These are phyloP conservation scores for Ophiostoma australiae DNA, from an alignment of 2,329 filamentous ascomycete genomes.

Conservation along the genomic window DNA sequence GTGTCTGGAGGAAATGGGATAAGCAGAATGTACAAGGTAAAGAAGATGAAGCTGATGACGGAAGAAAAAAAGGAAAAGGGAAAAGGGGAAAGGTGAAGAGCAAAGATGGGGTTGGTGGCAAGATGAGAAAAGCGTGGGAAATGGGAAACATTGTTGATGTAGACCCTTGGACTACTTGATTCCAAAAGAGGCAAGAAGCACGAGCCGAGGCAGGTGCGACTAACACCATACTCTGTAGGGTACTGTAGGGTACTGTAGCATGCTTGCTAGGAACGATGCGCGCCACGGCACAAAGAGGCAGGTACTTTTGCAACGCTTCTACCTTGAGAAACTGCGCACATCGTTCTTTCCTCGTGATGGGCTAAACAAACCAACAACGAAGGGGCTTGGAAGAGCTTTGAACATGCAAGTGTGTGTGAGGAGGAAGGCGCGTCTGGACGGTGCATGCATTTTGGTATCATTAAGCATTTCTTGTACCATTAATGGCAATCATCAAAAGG, in stretches of 20 bases:
- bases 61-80: background rate
- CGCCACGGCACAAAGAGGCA: background rate
- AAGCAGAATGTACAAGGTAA: background rate
- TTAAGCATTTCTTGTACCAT: background rate
- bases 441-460: background rate
- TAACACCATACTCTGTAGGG: background rate
- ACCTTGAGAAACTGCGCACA: background rate
- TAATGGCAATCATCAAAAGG: background rate
- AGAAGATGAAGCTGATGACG: background rate
- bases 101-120: background rate
- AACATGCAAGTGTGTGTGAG: background rate
- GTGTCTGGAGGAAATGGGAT: background rate
- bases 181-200: background rate
- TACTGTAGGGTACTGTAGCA: background rate
- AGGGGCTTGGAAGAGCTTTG: background rate
- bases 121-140: background rate
- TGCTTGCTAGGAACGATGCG: background rate
- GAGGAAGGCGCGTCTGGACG: background rate
- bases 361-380: background rate
- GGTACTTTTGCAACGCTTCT: background rate
- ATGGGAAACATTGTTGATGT: background rate
- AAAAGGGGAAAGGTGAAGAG: background rate
- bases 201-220: background rate
- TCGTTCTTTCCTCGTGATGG: background rate
- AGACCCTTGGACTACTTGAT: background rate